Base-by-base conservation (phyloP, 495 filamentous ascomycete species). In the Penicillium fimorum region DNA sequence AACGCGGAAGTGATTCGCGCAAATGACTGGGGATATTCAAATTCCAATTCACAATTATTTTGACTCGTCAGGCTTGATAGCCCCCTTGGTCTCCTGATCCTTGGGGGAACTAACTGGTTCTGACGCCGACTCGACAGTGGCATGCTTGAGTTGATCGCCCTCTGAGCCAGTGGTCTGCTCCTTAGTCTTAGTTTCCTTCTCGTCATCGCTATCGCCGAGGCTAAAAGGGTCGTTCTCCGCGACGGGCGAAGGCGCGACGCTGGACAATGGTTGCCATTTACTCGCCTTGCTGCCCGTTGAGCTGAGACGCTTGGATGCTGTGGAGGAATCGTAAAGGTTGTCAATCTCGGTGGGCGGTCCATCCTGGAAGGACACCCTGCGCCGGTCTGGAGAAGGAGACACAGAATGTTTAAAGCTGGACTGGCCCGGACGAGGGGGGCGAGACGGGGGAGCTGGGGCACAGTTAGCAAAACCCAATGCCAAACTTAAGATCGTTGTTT, bases 261-360 rank as follows among this genome's bases (percentile, higher is more conserved):
- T 83, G 30, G 91, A 88, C 50, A 98, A 75, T 15, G 95, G 94
- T 70, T 98, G 93, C 94, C 94, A 98, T 76, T 98, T 98, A 79
- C 89, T 95, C 13, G 82, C 74, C 74, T 90, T 94, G 65, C 76
- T 79, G 46, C 71, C 71, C 2, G 71, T 60, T 24, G 72, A 67
- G 38, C 71, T 63, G 22, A 67, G 67, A 17, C 76, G 76, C 20
- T 74, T 78, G 20, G 77, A 62, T 54, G 74, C 72, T 41, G 84
- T 77, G 18, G 89, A 82, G 20, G 83, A 75, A 54, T 83, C 76
- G 66, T 91, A 91, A n/a, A 86, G 71, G 58, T 89, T 87, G 46
- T 92, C 90, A 48, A 86, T 84, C 55, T 96, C 91, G 62, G 93
- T 88, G 25, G 79, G 78, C 17, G 83, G 79, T 4, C 80, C 82